Evolutionary conservation across 257 asterid genomes (phyloP).

Genomic region (Solanum chiquidenum): DNA sequence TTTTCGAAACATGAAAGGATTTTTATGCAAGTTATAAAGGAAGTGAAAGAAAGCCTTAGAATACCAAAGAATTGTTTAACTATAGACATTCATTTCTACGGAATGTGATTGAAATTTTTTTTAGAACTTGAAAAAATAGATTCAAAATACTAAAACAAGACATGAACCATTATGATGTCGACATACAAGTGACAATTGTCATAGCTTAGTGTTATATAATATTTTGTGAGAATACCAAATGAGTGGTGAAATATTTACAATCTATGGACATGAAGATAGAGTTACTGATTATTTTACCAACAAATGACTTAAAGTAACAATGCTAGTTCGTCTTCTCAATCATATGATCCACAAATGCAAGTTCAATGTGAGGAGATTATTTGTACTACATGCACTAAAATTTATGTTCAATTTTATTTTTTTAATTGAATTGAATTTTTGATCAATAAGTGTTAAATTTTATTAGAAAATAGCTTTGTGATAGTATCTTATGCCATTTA

Average conservation of each 20-base stretch:
- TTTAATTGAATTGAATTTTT: no score
- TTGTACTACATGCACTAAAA: background rate
- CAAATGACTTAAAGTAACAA: no score
- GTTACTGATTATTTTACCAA: no score
- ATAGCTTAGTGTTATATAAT: no score
- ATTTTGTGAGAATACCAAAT: background rate
- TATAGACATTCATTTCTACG: background rate
- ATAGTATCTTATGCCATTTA: no score
- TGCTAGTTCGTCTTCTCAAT: fast-evolving
- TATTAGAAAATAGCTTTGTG: no score
- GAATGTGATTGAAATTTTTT: no score
- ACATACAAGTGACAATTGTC: background rate
- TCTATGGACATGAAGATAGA: background rate
- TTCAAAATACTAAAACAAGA: background rate
- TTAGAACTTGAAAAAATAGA: no score
- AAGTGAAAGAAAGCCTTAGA: background rate
- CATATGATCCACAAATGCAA: background rate
- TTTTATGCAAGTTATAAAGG: background rate
- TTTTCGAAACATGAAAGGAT: background rate
- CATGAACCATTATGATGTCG: background rate
- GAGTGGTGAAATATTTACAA: background rate
- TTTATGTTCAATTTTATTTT: no score
- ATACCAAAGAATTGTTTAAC: background rate
- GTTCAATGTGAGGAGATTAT: no score
- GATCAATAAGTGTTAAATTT: no score